Conservation (phyloP, 768 basidiomycete species). For the Trametes gibbosa region DNA sequence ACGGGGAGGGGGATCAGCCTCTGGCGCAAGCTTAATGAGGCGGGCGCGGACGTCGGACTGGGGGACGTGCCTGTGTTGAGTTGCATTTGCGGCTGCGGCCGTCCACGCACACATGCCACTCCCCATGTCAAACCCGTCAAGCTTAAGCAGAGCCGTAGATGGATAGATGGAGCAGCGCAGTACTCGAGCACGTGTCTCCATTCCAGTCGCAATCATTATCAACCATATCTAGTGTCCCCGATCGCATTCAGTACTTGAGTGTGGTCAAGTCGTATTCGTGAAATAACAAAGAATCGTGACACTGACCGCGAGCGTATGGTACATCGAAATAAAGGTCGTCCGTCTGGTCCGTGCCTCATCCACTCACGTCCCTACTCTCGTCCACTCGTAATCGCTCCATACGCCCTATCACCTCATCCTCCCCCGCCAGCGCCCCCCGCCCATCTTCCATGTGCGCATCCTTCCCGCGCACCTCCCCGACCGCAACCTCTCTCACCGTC, state of each 20-base stretch:
- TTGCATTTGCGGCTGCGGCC: neutral
- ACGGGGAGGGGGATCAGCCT: neutral
- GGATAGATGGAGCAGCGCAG: no score
- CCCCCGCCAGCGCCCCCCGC: neutral
- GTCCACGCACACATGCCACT: neutral
- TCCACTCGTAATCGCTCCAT: neutral
- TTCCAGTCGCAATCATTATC: no score
- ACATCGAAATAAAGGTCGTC: neutral
- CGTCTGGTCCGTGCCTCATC: neutral
- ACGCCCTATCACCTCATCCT: neutral
- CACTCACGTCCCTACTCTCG: neutral
- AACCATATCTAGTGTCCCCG: no score
- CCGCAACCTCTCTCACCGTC: neutral
- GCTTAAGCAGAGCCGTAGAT: neutral
- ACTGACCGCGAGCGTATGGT: no score
- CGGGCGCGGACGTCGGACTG: neutral
- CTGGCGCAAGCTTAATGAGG: neutral
- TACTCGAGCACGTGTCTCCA: no score
- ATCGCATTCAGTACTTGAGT: no score
- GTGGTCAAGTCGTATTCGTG: no score
- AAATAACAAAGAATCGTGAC: no score
- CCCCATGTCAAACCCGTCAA: neutral
- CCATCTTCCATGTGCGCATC: no score
- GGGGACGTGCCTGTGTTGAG: neutral
- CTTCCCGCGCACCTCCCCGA: no score